phyloP scores from a whole-genome alignment of 2,329 filamentous ascomycete genomes.

The Colletotrichum euphorbiae region DNA sequence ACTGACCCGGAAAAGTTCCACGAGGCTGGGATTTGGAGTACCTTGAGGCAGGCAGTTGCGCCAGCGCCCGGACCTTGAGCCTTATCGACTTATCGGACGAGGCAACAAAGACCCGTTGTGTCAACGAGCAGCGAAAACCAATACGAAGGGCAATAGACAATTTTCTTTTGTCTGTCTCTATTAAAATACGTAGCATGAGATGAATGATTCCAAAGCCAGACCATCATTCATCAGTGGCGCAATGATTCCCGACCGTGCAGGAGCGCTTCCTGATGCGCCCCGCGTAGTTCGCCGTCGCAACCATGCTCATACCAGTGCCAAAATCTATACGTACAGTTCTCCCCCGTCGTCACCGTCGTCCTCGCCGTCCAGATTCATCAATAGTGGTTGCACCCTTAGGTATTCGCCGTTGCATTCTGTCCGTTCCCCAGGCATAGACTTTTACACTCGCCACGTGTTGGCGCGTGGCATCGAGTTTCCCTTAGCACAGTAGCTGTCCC shows the following conservation, averaged over 20 bases:
- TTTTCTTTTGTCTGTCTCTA: conserved; percentile 26
- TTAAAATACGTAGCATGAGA: conserved; percentile 38
- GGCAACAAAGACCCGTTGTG: not conserved
- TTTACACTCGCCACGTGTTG: not conserved
- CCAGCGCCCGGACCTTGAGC: conserved; percentile 26
- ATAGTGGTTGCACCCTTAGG: conserved; percentile 10
- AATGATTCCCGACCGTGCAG: conserved; percentile 25
- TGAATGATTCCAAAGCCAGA: conserved; percentile 34
- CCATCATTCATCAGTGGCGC: conserved; percentile 35
- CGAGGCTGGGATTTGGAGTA: conserved; percentile 37
- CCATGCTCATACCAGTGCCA: conserved; percentile 29
- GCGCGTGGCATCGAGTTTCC: not conserved
- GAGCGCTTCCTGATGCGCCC: conserved; percentile 30
- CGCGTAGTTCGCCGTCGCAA: conserved; percentile 35
- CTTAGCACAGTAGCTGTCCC: not conserved
- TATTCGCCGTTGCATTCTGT: conserved; percentile 17
- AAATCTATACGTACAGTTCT: conserved; percentile 35
- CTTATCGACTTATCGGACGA: conserved; percentile 36
- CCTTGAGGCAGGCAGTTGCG: conserved; percentile 5
- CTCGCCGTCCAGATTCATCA: conserved; percentile 12
- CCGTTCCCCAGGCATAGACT: conserved; percentile 33
- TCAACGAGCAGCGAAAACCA: not conserved
- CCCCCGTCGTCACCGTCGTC: conserved; percentile 22
- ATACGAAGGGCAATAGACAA: conserved; percentile 15
- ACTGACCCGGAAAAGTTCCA: conserved; percentile 38